Conservation (phyloP, 73 alveolate species). For the Uronychia binucleata region DNA sequence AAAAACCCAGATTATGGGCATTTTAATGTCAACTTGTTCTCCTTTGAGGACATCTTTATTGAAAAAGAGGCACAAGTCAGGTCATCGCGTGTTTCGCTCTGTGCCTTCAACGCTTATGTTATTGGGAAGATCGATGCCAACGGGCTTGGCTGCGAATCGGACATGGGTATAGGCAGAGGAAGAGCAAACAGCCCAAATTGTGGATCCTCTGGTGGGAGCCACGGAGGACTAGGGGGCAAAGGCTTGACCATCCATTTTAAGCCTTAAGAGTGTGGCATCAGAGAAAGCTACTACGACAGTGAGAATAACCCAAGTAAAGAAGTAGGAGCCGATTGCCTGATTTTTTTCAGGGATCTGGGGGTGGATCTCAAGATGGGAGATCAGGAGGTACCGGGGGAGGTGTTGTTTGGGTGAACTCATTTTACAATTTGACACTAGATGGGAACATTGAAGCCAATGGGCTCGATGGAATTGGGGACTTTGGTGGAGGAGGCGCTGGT, state of each 20-base stretch:
- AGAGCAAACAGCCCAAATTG: neutral
- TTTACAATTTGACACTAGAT: neutral
- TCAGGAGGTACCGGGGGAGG: neutral
- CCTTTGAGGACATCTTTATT: neutral
- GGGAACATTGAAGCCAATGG: neutral
- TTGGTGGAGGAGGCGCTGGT: neutral
- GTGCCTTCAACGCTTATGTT: neutral
- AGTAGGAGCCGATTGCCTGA: neutral
- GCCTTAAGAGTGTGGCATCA: neutral
- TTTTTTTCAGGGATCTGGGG: neutral
- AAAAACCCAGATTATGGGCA: neutral
- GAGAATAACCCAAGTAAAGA: neutral
- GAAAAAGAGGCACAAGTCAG: neutral
- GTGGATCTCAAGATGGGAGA: neutral
- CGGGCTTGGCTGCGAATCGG: neutral
- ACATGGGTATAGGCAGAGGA: neutral
- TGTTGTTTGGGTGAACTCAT: neutral
- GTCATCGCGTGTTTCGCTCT: neutral
- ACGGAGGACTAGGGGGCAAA: neutral
- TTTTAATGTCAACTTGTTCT: neutral
- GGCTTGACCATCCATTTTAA: too few relatives aligned
- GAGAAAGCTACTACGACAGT: neutral
- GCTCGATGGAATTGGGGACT: neutral
- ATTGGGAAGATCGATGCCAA: neutral
- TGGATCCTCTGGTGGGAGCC: neutral